Base-by-base conservation (phyloP, 2,329 filamentous ascomycete genomes). In the Cercospora beticola region DNA sequence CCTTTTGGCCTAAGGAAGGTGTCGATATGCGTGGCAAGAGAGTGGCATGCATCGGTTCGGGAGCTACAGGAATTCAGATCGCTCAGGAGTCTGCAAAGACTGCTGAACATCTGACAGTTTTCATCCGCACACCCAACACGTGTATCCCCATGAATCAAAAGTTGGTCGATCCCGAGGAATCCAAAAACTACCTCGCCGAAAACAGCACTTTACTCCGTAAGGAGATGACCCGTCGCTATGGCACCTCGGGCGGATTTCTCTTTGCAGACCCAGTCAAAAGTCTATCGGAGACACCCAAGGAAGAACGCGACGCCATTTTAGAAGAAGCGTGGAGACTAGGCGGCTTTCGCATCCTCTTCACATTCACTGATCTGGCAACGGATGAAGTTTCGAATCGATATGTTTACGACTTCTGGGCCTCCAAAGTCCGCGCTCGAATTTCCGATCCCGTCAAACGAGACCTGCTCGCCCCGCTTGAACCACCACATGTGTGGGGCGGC, bases 51-150 rank as follows among this genome's bases (percentile, higher is more conserved):
- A 79, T 83, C 12, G 81, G 81, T 0, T 81, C 79, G 10, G 81
- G 81, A 8, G 78, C 80, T 2, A 81, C 81, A 0, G 81, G 79
- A 3, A 78, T 83, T 4, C 81, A 83, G 60, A 74, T 77, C 9
- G 74, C 74, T 7, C 76, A 78, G 54, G 75, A 78, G 49, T 71
- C 72, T 28, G 36, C 66, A n/a, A 73, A 72, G 46, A 72, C 75
- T n/a, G 76, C 75, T 12, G 66, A 62, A 1, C 79, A 78, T 3
- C 76, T 91, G 1, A 83, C 80, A 1, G 86, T 90, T 30, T 90
- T 90, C 76, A 87, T 91, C 72, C 84, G 89, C 14, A 91, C 88
- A 0, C 89, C 89, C 0, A 90, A 90, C 66, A 80, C 89, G 2
- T 86, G 86, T 0, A 74, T 91, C 1, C 88, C 88, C 0, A 89